These are phyloP conservation scores for Chionographis japonica DNA, from an alignment of 106 monocot genomes.

Conservation along the genomic window DNA sequence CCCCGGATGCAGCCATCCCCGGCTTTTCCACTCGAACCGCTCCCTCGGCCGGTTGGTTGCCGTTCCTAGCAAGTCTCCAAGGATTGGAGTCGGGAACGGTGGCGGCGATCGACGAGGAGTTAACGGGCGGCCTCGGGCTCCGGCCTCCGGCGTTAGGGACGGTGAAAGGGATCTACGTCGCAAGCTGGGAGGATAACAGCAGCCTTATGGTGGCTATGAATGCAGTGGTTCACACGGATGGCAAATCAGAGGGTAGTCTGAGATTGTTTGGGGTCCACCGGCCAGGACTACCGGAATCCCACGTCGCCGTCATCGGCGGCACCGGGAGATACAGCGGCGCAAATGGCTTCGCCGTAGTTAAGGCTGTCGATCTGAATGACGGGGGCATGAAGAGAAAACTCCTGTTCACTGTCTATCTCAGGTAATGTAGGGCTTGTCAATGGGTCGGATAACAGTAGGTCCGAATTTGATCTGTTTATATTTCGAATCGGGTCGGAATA, in stretches of 20 bases:
- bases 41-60: constrained; percentile 20
- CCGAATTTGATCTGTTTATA: no score
- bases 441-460: no score
- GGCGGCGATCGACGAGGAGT: constrained; percentile 29
- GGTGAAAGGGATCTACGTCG: constrained; percentile 37
- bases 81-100: constrained; percentile 22
- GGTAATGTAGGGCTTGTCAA: not conserved
- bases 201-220: constrained; percentile 42
- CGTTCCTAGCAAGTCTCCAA: constrained; percentile 8
- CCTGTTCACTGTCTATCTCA: constrained; percentile 43
- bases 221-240: constrained; percentile 9
- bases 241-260: constrained; percentile 25
- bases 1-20: not conserved
- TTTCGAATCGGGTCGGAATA: no score
- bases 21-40: not conserved
- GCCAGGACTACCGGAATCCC: constrained; percentile 24
- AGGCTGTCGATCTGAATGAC: not conserved
- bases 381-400: constrained; percentile 19
- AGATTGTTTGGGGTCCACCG: constrained; percentile 47
- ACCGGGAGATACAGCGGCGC: constrained; percentile 37
- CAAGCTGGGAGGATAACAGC: constrained; percentile 10
- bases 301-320: constrained; percentile 57
- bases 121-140: constrained; percentile 10
- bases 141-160: constrained; percentile 19
- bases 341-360: constrained; percentile 46